These are phyloP conservation scores for Aspergillus fischeri DNA, from an alignment of 2,329 filamentous ascomycete species.

Conservation along the genomic window DNA sequence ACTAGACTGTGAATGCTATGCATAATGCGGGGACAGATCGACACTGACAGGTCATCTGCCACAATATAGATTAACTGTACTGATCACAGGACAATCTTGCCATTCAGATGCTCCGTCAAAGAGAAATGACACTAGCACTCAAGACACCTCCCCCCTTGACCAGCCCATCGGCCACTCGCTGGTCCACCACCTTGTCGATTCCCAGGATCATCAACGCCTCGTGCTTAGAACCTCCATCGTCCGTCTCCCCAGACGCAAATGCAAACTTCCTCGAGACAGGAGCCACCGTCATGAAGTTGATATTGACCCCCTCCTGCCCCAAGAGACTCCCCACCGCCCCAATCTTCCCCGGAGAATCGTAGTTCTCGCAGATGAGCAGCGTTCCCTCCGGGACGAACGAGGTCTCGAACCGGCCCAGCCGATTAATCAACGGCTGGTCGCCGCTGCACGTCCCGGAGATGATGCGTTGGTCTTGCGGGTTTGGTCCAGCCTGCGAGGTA, in stretches of 20 bases:
- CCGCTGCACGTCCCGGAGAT: slow-evolving; percentile 44
- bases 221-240: slow-evolving; percentile 38
- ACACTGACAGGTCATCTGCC: no score
- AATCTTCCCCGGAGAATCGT: slow-evolving; percentile 77
- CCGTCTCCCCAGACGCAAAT: slow-evolving; percentile 10
- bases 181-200: slow-evolving; percentile 61
- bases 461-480: slow-evolving; percentile 45
- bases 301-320: slow-evolving; percentile 69
- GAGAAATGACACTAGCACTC: slow-evolving; percentile 50
- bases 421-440: slow-evolving; percentile 58
- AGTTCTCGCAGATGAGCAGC: slow-evolving; percentile 74
- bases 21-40: no score
- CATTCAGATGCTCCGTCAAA: slow-evolving; percentile 16
- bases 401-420: slow-evolving; percentile 68
- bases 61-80: no score
- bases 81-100: no score
- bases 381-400: slow-evolving; percentile 70
- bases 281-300: slow-evolving; percentile 73
- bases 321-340: slow-evolving; percentile 70
- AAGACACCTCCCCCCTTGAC: slow-evolving; percentile 50
- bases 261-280: slow-evolving; percentile 32
- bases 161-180: slow-evolving; percentile 50
- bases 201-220: slow-evolving; percentile 82
- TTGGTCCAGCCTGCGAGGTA: background rate
- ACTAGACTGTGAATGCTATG: no score